phyloP scores from a whole-genome alignment of 495 filamentous ascomycete species.

The Aspergillus leporis region DNA sequence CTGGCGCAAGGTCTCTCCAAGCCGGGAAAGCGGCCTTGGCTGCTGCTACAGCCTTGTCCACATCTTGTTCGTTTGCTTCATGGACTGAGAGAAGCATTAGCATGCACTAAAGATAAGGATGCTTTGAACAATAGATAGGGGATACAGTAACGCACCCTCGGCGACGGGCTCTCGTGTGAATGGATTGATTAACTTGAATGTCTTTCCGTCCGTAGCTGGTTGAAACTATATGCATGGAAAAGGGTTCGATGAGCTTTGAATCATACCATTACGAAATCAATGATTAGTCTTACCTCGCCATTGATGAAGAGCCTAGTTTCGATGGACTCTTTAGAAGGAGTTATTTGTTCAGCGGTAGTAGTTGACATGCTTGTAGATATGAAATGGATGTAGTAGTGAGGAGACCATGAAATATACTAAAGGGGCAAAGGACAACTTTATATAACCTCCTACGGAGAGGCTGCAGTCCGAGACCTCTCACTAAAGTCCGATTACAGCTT shows the following conservation, averaged over 20 bases:
- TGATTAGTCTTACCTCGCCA: conserved; percentile 35
- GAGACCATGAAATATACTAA: no score
- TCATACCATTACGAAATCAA: background rate
- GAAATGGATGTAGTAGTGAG: background rate
- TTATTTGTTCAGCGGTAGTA: background rate
- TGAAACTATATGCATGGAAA: conserved; percentile 34
- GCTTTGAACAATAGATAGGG: background rate
- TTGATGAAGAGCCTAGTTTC: conserved; percentile 51
- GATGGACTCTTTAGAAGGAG: conserved; percentile 15
- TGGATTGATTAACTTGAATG: conserved; percentile 47
- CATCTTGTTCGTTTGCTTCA: conserved; percentile 52
- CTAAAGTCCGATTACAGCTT: background rate
- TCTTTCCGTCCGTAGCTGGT: conserved; percentile 42
- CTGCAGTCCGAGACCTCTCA: background rate
- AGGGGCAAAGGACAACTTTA: background rate
- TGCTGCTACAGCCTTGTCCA: conserved; percentile 57
- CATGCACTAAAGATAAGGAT: background rate
- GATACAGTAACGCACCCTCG: conserved; percentile 27
- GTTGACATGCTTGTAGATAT: conserved; percentile 16
- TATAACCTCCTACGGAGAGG: background rate
- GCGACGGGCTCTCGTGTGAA: conserved; percentile 45
- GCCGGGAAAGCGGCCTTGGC: conserved; percentile 59
- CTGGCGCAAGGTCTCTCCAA: conserved; percentile 51
- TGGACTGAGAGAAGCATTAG: conserved; percentile 30
- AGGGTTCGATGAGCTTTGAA: background rate